Conservation (phyloP, 176 grass and related monocot genomes). For the Bolboschoenus planiculmis region DNA sequence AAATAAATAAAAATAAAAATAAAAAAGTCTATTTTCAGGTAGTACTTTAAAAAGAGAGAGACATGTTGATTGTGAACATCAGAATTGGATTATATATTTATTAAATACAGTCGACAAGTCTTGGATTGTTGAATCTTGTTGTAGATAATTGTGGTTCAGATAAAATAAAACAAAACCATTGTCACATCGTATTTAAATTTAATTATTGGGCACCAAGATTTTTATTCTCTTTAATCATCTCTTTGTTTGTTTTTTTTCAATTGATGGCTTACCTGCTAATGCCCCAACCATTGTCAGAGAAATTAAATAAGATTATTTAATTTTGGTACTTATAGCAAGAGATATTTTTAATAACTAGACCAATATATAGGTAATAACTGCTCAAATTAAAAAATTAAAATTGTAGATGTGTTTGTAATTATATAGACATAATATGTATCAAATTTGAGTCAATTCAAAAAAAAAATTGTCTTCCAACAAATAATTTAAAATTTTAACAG, state of each 20-base stretch:
- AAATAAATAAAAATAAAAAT: too few species aligned
- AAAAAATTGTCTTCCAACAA: too few species aligned
- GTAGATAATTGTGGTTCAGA: conserved; percentile 1
- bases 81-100: not conserved
- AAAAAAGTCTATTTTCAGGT: not conserved
- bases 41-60: not conserved
- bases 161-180: not conserved
- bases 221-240: not conserved
- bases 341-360: too few species aligned
- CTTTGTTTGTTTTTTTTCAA: not conserved
- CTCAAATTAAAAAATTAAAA: not conserved
- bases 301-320: too few species aligned
- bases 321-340: too few species aligned
- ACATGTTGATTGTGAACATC: not conserved
- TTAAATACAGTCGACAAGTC: not conserved
- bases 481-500: too few species aligned
- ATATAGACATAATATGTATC: too few species aligned
- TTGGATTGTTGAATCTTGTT: not conserved
- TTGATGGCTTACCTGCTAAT: not conserved
- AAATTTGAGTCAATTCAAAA: too few species aligned
- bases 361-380: too few species aligned
- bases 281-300: not conserved
- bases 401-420: too few species aligned
- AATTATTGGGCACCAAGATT: not conserved
- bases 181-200: conserved; percentile 16